Percentiles rank a stretch among this genome's conserved stretches.
phyloP scores from a whole-genome alignment of 2,329 filamentous ascomycete species.

The Penicillium corylophilum region DNA sequence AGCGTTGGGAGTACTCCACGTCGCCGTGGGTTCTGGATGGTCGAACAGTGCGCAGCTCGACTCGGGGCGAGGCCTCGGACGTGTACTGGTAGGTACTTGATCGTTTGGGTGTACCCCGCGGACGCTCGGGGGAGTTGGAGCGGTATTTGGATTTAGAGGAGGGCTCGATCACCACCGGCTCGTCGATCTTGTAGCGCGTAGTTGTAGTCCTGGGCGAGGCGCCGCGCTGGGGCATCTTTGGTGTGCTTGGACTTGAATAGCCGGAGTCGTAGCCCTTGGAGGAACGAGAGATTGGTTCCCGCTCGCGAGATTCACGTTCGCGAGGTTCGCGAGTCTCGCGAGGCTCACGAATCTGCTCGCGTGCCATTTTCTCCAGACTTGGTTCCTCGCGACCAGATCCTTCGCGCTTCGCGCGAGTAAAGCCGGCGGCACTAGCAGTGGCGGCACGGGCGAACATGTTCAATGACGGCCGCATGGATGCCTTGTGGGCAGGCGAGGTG shows the following conservation, averaged over 20 bases:
- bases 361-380: constrained; percentile 28
- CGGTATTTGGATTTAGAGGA: constrained; percentile 27
- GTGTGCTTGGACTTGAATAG: constrained; percentile 47
- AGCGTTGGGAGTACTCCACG: constrained; percentile 22
- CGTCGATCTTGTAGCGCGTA: constrained; percentile 36
- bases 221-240: constrained; percentile 37
- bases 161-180: constrained; percentile 30
- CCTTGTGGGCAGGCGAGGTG: constrained; percentile 35
- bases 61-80: constrained; percentile 22
- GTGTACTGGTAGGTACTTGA: constrained; percentile 32
- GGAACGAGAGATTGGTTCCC: constrained; percentile 27
- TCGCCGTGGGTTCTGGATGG: constrained; percentile 23
- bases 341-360: constrained; percentile 20
- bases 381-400: constrained; percentile 26
- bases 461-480: constrained; percentile 31
- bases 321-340: no score
- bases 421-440: constrained; percentile 25
- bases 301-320: no score
- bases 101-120: constrained; percentile 26
- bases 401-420: constrained; percentile 33
- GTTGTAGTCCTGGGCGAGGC: constrained; percentile 33
- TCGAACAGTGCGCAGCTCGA: constrained; percentile 24
- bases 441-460: constrained; percentile 33
- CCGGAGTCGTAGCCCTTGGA: constrained; percentile 46
- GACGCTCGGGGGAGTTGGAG: constrained; percentile 29